Conservation (phyloP, 306 rosid genomes). For the Erythrophleum fordii region DNA sequence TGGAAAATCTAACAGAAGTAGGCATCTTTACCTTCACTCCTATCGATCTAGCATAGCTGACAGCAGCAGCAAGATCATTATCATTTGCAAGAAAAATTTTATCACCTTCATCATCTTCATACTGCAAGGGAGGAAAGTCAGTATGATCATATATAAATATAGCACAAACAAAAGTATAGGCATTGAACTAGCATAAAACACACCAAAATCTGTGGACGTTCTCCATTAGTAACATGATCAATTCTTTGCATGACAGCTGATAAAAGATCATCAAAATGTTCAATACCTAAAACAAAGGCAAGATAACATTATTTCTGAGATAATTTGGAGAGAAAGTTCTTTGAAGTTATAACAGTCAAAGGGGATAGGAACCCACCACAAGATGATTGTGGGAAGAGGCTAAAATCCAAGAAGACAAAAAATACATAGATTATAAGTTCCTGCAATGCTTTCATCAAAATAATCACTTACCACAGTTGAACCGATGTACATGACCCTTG, state of each 20-base stretch:
- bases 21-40: conserved; percentile 71
- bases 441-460: conserved; percentile 21
- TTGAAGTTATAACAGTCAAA: conserved; percentile 9
- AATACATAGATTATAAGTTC: too few relatives aligned
- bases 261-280: conserved; percentile 72
- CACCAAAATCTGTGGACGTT: conserved; percentile 76
- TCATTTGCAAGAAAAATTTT: conserved; percentile 74
- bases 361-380: neutral
- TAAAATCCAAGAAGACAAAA: too few relatives aligned
- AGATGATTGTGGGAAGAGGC: conserved; percentile 5
- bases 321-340: neutral
- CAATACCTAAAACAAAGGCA: conserved; percentile 58
- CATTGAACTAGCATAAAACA: conserved; percentile 33
- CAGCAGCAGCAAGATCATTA: conserved; percentile 74
- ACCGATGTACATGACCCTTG: conserved; percentile 79
- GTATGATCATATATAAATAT: neutral
- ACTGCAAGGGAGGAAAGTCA: conserved; percentile 49
- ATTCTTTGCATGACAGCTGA: conserved; percentile 73
- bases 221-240: conserved; percentile 42
- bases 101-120: conserved; percentile 97
- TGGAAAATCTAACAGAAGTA: conserved; percentile 7
- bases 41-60: conserved; percentile 69
- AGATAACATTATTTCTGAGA: neutral
- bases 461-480: conserved; percentile 73
- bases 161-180: conserved; percentile 26